Percentiles rank a stretch among this genome's conserved stretches.
These are phyloP conservation scores for Pseudotsuga menziesii DNA, from an alignment of 75 land plant genomes.

Conservation along the genomic window DNA sequence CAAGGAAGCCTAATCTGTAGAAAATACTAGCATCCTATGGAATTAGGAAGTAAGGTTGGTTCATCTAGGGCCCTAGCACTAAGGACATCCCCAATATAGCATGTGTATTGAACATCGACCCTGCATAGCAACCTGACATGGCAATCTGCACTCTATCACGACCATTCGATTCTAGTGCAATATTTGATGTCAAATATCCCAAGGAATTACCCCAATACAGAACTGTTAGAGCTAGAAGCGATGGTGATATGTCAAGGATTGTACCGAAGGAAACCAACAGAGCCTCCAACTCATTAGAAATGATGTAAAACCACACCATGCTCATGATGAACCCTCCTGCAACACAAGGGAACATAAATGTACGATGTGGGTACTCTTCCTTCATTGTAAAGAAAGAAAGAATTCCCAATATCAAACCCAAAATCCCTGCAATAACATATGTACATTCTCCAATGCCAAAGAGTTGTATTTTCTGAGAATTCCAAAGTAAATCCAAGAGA, in stretches of 20 bases:
- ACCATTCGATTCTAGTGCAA: slow-evolving; percentile 43
- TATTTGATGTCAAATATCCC: slow-evolving; percentile 63
- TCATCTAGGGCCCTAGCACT: slow-evolving; percentile 41
- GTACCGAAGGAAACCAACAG: slow-evolving; percentile 65
- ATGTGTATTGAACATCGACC: slow-evolving; percentile 76
- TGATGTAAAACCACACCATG: slow-evolving; percentile 77
- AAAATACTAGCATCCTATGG: slow-evolving; percentile 39
- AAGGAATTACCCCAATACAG: slow-evolving; percentile 88
- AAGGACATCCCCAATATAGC: slow-evolving; percentile 71
- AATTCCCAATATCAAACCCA: slow-evolving; percentile 41
- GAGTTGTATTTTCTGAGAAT: slow-evolving; percentile 19
- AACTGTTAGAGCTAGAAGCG: slow-evolving; percentile 70
- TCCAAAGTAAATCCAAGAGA: slow-evolving; percentile 69
- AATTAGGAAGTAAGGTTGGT: slow-evolving; percentile 41
- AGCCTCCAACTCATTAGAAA: slow-evolving; percentile 89
- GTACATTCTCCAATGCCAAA: slow-evolving; percentile 14
- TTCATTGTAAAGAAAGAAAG: slow-evolving; percentile 49
- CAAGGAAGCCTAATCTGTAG: slow-evolving; percentile 61
- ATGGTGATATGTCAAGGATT: slow-evolving; percentile 60
- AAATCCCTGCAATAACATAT: slow-evolving; percentile 25
- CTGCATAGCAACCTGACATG: slow-evolving; percentile 80
- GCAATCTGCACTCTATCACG: slow-evolving; percentile 77
- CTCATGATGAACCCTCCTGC: slow-evolving; percentile 87
- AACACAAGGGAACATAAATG: slow-evolving; percentile 77
- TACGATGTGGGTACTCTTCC: slow-evolving; percentile 68